phyloP scores from a whole-genome alignment of 345 rosid genomes.

The Sapria himalayana region DNA sequence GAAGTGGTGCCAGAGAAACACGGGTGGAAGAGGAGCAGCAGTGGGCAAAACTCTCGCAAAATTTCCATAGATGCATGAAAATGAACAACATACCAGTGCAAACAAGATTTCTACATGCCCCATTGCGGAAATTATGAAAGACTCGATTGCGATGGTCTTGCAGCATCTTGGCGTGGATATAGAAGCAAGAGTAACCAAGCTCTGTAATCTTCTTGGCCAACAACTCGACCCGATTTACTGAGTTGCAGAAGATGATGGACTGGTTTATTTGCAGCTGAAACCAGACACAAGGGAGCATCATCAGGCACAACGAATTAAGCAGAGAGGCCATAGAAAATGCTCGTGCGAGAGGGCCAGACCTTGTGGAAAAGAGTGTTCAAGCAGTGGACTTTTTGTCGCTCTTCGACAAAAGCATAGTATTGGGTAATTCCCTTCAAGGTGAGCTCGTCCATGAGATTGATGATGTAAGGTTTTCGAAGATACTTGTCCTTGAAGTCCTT shows the following conservation, averaged over 20 bases:
- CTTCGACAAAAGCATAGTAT: conserved; percentile 96
- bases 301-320: too few species aligned
- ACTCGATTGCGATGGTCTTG: conserved; percentile 99
- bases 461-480: conserved; percentile 61
- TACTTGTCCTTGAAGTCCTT: conserved; percentile 93
- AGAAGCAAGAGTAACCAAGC: conserved; percentile 97
- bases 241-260: conserved; percentile 95
- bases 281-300: conserved; percentile 9
- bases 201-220: conserved; percentile 99
- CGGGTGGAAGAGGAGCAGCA: too few species aligned
- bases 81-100: conserved; percentile 55
- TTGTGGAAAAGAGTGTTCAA: conserved; percentile 95
- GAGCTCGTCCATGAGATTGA: conserved; percentile 99
- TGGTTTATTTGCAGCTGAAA: conserved; percentile 97
- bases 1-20: too few species aligned
- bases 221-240: conserved; percentile 90
- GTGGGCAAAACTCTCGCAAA: too few species aligned
- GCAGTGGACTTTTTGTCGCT: conserved; percentile 99
- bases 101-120: conserved; percentile 99
- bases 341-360: conserved; percentile 53
- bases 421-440: conserved; percentile 94
- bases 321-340: too few species aligned
- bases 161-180: conserved; percentile 97
- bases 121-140: conserved; percentile 98
- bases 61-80: too few species aligned